Percentiles rank a stretch among this genome's conserved stretches.
Evolutionary conservation across 495 filamentous ascomycete species (phyloP).

Genomic region (Xylaria palmicola): DNA sequence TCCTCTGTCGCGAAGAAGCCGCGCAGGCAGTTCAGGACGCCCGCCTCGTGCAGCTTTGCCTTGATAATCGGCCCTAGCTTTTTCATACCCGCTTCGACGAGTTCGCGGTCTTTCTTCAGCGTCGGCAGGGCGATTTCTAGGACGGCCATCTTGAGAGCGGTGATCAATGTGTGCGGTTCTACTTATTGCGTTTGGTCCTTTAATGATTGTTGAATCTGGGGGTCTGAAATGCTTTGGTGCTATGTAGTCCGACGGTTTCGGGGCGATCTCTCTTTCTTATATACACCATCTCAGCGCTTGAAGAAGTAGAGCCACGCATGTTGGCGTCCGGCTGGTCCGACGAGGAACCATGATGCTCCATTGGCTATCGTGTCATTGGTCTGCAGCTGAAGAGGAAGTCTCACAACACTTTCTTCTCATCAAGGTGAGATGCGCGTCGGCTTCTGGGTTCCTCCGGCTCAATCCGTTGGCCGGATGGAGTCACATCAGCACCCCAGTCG

Average conservation of each 20-base stretch:
- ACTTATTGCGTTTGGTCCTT: not conserved
- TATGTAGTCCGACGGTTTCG: not conserved
- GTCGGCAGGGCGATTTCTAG: constrained; percentile 2
- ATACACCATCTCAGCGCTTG: constrained; percentile 1
- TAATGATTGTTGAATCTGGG: not conserved
- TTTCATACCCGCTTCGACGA: not conserved
- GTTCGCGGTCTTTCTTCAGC: not conserved
- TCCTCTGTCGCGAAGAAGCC: constrained; percentile 1
- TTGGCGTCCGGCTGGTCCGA: too few species aligned
- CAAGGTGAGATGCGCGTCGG: not conserved
- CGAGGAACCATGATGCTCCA: too few species aligned
- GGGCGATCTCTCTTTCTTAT: not conserved
- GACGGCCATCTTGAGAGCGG: constrained; percentile 11
- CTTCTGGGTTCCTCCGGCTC: not conserved
- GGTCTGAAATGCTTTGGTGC: not conserved
- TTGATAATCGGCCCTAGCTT: not conserved
- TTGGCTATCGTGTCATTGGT: too few species aligned
- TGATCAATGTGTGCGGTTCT: not conserved
- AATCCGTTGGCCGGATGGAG: not conserved
- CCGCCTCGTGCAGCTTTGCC: not conserved
- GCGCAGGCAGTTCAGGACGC: not conserved
- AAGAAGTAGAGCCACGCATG: too few species aligned
- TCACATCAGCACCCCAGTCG: not conserved
- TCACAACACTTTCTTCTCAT: too few species aligned
- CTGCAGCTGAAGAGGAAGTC: too few species aligned